Percentiles rank a stretch among this genome's conserved stretches.
Evolutionary conservation across 2,329 filamentous ascomycete genomes (phyloP).

Genomic region (Verticillium longisporum): DNA sequence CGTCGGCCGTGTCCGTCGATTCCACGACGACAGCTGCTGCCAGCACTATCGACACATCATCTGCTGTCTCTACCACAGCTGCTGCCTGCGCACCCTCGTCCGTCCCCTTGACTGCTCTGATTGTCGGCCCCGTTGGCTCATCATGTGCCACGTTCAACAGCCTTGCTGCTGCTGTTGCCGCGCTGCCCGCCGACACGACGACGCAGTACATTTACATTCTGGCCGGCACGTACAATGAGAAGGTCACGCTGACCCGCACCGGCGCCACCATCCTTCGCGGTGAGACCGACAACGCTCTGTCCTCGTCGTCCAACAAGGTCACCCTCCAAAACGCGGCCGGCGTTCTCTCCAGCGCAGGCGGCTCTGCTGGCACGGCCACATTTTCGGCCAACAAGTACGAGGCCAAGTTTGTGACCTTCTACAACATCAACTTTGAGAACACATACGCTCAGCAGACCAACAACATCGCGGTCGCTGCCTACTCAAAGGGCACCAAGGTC

Average conservation of each 20-base stretch:
- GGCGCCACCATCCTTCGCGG: constrained; percentile 40
- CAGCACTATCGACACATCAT: background rate
- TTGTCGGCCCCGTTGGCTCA: constrained; percentile 9
- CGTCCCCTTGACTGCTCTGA: constrained; percentile 7
- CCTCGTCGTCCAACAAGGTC: constrained; percentile 40
- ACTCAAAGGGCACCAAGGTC: constrained; percentile 20
- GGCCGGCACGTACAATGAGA: constrained; percentile 44
- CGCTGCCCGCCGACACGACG: constrained; percentile 31
- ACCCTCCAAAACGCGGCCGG: constrained; percentile 20
- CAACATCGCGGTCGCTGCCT: constrained; percentile 17
- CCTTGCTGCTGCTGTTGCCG: constrained; percentile 39
- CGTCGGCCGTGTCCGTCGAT: background rate
- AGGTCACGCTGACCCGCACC: constrained; percentile 39
- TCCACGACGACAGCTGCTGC: background rate
- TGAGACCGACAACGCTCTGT: constrained; percentile 32
- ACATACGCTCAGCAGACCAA: constrained; percentile 11
- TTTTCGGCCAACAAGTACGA: constrained; percentile 20
- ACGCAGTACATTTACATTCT: constrained; percentile 46
- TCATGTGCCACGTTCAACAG: constrained; percentile 14
- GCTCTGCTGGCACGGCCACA: constrained; percentile 13
- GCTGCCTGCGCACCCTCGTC: constrained; percentile 4
- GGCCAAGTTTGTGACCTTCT: constrained; percentile 18
- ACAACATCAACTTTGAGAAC: constrained; percentile 21
- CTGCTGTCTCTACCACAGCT: constrained; percentile 1
- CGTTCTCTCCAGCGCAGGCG: constrained; percentile 9